Percentiles rank a stretch among this genome's conserved stretches.
These are phyloP conservation scores for Rhododendron simsii DNA, from an alignment of 148 eudicot species.

Conservation along the genomic window DNA sequence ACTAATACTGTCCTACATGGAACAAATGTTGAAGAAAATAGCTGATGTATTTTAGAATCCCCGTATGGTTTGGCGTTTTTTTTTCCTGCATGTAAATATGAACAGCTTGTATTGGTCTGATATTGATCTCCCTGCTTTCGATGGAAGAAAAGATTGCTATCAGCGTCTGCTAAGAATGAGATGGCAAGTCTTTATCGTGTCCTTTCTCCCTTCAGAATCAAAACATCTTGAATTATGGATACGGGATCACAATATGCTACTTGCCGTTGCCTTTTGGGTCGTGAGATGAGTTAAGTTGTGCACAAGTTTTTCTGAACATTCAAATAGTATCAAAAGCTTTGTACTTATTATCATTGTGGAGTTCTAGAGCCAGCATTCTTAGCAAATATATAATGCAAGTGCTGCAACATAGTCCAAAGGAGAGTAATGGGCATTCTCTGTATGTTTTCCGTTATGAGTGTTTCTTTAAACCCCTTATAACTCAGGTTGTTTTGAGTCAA, in stretches of 20 bases:
- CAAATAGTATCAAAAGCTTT: no score
- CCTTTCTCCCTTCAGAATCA: background rate
- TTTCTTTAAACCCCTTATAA: no score
- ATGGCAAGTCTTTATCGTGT: background rate
- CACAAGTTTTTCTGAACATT: background rate
- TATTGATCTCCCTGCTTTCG: background rate
- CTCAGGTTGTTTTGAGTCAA: no score
- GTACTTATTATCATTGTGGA: background rate
- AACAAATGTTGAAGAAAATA: background rate
- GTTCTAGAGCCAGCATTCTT: background rate
- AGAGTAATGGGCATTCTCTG: background rate
- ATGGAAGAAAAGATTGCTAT: background rate
- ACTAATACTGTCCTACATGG: background rate
- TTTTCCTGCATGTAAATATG: background rate
- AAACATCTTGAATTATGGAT: background rate
- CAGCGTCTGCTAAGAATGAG: background rate
- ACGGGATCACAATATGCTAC: background rate
- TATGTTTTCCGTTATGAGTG: no score
- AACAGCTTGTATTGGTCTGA: background rate
- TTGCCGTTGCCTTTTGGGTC: background rate
- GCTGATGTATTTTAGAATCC: background rate
- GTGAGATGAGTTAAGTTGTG: background rate
- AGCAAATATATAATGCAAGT: background rate
- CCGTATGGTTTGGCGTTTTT: background rate
- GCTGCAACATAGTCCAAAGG: background rate